Conservation (phyloP, 306 rosid genomes). For the Rosa chinensis region DNA sequence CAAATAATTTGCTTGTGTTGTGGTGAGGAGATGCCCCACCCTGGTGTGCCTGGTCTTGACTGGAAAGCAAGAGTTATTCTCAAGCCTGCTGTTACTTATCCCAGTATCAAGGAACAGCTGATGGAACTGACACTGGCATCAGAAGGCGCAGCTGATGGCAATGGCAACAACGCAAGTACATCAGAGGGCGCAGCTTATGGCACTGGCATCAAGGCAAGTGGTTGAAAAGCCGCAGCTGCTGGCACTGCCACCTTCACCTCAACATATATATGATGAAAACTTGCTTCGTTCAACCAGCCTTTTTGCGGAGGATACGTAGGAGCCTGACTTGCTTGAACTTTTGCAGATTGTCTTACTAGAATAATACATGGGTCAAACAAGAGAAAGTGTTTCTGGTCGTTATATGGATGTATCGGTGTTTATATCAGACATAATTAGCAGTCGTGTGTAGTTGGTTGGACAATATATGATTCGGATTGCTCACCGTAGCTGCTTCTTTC, state of each 20-base stretch:
- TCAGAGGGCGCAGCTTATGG: not conserved
- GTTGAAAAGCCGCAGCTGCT: not conserved
- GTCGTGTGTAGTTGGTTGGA: too few relatives aligned
- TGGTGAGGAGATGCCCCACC: not conserved
- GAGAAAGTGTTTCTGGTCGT: too few relatives aligned
- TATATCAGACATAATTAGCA: too few relatives aligned
- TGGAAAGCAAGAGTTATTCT: not conserved
- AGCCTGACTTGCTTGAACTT: not conserved
- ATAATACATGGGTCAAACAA: not conserved
- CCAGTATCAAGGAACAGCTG: too few relatives aligned
- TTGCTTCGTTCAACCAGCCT: not conserved
- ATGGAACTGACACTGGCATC: too few relatives aligned
- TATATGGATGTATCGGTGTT: not conserved
- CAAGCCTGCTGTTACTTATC: not conserved
- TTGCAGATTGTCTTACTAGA: not conserved
- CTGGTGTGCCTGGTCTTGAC: not conserved
- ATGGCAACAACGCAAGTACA: too few relatives aligned
- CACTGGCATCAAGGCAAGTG: not conserved
- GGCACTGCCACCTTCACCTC: not conserved
- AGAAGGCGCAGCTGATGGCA: too few relatives aligned
- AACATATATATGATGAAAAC: not conserved
- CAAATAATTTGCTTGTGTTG: not conserved
- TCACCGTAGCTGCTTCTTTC: too few relatives aligned
- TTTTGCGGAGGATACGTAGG: not conserved
- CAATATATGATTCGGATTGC: too few relatives aligned